Conservation (phyloP, 352 stramenopile species). For the Pythium pyrilobum region DNA sequence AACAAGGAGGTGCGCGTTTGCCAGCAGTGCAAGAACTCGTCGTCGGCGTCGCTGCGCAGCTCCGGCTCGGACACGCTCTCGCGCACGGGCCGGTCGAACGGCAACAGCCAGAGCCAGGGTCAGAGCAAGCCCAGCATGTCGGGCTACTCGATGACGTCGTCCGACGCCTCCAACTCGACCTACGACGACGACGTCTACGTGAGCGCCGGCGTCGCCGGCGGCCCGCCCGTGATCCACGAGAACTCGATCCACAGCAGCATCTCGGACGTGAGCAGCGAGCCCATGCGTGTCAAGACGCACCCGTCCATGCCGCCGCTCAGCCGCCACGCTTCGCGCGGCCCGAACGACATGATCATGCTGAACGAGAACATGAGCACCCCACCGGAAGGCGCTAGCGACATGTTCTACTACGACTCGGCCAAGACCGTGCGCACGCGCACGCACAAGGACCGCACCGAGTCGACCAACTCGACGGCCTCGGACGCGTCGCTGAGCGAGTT, state of each 20-base stretch:
- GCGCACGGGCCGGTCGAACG: constrained; percentile 20
- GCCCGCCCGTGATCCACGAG: constrained; percentile 28
- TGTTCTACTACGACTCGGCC: constrained; percentile 13
- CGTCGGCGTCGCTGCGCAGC: constrained; percentile 55
- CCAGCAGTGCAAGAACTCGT: constrained; percentile 50
- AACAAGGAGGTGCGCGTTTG: constrained; percentile 80
- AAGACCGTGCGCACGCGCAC: constrained; percentile 7
- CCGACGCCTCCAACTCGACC: constrained; percentile 37
- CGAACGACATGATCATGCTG: constrained; percentile 58
- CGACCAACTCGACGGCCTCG: constrained; percentile 21
- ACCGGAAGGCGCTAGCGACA: constrained; percentile 10
- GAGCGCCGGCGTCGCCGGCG: constrained; percentile 19
- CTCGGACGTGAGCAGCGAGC: constrained; percentile 55
- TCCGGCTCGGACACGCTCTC: constrained; percentile 44
- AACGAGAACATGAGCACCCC: constrained; percentile 18
- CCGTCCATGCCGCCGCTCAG: constrained; percentile 15
- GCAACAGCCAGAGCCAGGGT: constrained; percentile 1
- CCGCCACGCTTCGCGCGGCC: constrained; percentile 17
- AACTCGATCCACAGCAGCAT: constrained; percentile 34
- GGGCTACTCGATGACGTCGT: constrained; percentile 41
- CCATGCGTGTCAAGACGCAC: constrained; percentile 38
- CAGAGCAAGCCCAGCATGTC: constrained; percentile 44
- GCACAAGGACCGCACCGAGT: constrained; percentile 23
- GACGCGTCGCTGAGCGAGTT: constrained; percentile 39
- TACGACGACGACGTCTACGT: constrained; percentile 36